Evolutionary conservation across 2,329 filamentous ascomycete species (phyloP).

Genomic region (Fusarium oxysporum): DNA sequence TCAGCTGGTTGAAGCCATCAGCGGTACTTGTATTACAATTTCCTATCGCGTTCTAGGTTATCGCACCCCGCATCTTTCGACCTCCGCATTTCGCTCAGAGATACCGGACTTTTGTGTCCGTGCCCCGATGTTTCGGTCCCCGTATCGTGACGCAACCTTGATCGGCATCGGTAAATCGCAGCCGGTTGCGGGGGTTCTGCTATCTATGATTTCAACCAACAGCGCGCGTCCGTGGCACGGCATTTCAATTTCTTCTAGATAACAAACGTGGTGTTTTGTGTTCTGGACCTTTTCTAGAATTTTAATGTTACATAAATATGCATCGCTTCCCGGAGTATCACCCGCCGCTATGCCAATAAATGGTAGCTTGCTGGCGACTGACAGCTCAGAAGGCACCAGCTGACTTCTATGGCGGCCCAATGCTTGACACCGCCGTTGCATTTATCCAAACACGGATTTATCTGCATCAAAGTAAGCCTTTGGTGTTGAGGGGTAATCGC

Average conservation of each 20-base stretch:
- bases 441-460: fast-evolving
- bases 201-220: conserved; percentile 10
- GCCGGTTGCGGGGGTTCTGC: conserved; percentile 15
- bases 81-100: conserved; percentile 26
- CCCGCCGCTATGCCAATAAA: neutral
- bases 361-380: neutral
- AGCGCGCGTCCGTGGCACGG: neutral
- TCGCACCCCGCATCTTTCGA: conserved; percentile 17
- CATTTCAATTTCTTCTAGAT: conserved; percentile 2
- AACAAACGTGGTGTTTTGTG: neutral
- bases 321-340: neutral
- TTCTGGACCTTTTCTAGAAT: conserved; percentile 8
- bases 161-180: conserved; percentile 26
- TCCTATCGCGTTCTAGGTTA: conserved; percentile 37
- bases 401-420: neutral
- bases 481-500: neutral
- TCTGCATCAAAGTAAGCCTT: fast-evolving
- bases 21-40: conserved; percentile 27
- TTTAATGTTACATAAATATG: neutral
- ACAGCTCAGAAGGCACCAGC: neutral
- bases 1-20: conserved; percentile 29
- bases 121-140: conserved; percentile 14
- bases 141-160: conserved; percentile 31
- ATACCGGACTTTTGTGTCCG: conserved; percentile 31
- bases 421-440: neutral